Evolutionary conservation across 1,284 basidiomycete genomes (phyloP), one percentile per base, ranked within the genome.

Genomic region (Ustilago sp.): DNA sequence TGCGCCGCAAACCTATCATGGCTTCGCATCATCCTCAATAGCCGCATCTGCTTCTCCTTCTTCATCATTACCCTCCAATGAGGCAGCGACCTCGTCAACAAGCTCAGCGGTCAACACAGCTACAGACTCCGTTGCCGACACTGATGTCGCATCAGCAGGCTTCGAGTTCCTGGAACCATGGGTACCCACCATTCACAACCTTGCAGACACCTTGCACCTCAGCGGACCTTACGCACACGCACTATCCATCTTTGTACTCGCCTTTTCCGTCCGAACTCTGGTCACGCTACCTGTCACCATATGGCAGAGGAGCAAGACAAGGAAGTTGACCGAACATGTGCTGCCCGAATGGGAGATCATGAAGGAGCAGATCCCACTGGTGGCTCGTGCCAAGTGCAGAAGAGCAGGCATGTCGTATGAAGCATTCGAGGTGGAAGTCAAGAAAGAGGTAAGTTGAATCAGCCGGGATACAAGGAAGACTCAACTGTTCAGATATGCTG

Each of bases 201-300:
- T 78, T n/a, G 61, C 72, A 45, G 76, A 78, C 11, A 71, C 68
- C 4, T 59, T 80, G 13, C 73, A 77, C 50, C 54, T 79, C 43
- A 50, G 68, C 19, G 76, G 75, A 15, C 74, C 80, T 0, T 65
- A 82, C 41, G 60, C 79, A 2, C 82, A 83, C 45, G 79, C 93
- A 0, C 89, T 90, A 1, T 91, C 92, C 3, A 93, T 95, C 71
- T 91, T 95, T 50, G 83, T 93, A 4, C 88, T 91, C 64, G 93
- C 93, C 1, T 85, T 93, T 52, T 80, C 89, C 13, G 88, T 91
- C 38, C 90, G 94, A 76, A 87, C 91, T 8, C 87, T 88, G 0
- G 84, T 91, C 55, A 91, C 93, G 1, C 88, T 94, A 6, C 94
- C 94, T 19, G 88, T 93, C 69, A 90, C 92, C 69, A 83, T 94